phyloP scores from a whole-genome alignment of 768 basidiomycete genomes.

The Pleurotus tuber-regium region DNA sequence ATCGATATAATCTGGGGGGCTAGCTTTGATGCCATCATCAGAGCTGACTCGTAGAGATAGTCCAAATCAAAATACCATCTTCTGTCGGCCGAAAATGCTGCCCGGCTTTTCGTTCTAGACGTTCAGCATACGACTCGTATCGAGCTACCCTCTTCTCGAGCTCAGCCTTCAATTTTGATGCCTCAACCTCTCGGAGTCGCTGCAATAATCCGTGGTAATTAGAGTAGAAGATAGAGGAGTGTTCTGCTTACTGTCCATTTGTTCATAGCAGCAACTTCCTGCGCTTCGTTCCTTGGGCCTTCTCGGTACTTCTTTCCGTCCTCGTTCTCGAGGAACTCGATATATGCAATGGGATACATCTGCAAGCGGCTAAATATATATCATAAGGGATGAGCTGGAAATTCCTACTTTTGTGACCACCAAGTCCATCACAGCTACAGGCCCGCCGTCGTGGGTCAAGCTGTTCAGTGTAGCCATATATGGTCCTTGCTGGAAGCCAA shows the following conservation, averaged over 20 bases:
- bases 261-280: constrained; percentile 59
- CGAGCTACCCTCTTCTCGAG: constrained; percentile 52
- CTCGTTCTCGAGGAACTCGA: constrained; percentile 59
- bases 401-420: constrained; percentile 58
- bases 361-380: constrained; percentile 22
- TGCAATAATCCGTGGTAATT: constrained; percentile 22
- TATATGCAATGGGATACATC: constrained; percentile 74
- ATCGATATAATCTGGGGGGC: constrained; percentile 48
- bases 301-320: constrained; percentile 48
- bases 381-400: not conserved
- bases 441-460: constrained; percentile 79
- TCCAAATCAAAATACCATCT: constrained; percentile 33
- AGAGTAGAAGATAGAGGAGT: not conserved
- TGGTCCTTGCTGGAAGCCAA: constrained; percentile 71
- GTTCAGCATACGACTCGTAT: constrained; percentile 62
- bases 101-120: constrained; percentile 58
- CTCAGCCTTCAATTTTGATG: constrained; percentile 52
- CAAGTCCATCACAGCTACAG: constrained; percentile 71
- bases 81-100: constrained; percentile 34
- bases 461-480: constrained; percentile 78
- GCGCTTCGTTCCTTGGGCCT: constrained; percentile 67
- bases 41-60: too few species aligned
- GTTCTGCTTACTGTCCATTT: constrained; percentile 62
- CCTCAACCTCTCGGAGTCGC: constrained; percentile 59
- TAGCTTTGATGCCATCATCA: too few species aligned